Base-by-base conservation (phyloP, 352 stramenopile species). In the Pythium sp. region DNA sequence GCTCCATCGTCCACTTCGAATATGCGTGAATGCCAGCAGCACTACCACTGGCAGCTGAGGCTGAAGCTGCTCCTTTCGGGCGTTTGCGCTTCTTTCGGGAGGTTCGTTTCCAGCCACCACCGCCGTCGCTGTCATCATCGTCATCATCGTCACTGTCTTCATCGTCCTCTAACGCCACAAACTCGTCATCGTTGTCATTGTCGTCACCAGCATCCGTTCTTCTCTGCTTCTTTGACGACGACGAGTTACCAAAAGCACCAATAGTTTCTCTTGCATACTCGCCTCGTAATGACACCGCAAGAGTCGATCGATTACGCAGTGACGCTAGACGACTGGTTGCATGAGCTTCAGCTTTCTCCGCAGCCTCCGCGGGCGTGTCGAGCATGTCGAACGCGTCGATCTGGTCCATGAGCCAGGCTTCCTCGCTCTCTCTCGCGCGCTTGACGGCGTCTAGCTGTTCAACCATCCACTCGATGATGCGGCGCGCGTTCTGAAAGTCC, bases 381-480 rank as follows among this genome's bases (percentile, higher is more conserved):
- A 83, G 38, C 24, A 81, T 53, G 62, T 81, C 67, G 64, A 89
- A 87, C 26, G 62, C 36, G 28, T 89, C 72, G 22, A 95, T 76
- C 65, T 90, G 67, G 2, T 62, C 41, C 24, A 77, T 60, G 0
- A 95, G 68, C 86, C 86, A 95, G 32, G 67, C 58, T 22, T 89
- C 81, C 49, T 94, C 86, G 22, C 58, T 49, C 51, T 76, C 67
- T 8, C 80, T 72, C 6, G 67, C 56, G 8, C 58, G 70, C 46
- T 61, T 65, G 12, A 92, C 69, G 9, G 74, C 74, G 6, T 86
- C 74, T n/a, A 93, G 58, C 14, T 73, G 79, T 47, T 80, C 78
- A n/a, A 76, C 63, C 12, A 94, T 60, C 79, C 82, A 92, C 70
- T 95, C 87, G 34, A 93, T 58, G 30, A 93, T 69, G 14, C 75